These are phyloP conservation scores for Ilex asprella DNA, from an alignment of 257 asterid species.

Conservation along the genomic window DNA sequence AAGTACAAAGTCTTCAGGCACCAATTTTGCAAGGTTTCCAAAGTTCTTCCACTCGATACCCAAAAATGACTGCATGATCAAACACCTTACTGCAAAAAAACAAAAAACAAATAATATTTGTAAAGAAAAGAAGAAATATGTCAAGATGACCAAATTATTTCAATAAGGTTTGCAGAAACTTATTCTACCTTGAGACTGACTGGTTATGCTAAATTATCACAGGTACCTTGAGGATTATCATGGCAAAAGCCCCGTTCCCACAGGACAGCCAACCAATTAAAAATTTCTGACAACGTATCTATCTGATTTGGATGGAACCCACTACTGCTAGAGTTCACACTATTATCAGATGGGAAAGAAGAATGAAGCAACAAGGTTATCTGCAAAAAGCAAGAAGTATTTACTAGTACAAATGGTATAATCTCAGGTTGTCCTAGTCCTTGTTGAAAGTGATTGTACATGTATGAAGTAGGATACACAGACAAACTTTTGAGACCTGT, in stretches of 20 bases:
- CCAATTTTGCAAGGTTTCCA: conserved; percentile 40
- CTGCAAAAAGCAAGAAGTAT: conserved; percentile 31
- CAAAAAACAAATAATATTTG: conserved; percentile 6
- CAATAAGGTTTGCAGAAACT: neutral
- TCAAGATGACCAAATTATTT: neutral
- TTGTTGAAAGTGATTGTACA: too few species aligned
- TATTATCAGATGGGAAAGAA: conserved; percentile 32
- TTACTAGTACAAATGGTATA: conserved; percentile 4
- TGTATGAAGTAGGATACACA: too few species aligned
- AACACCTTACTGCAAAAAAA: conserved; percentile 64
- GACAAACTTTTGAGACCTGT: neutral
- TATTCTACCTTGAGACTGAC: neutral
- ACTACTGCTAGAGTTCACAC: conserved; percentile 25
- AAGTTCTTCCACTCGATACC: conserved; percentile 53
- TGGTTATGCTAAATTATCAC: neutral
- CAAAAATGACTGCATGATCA: conserved; percentile 87
- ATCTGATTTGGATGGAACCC: conserved; percentile 37
- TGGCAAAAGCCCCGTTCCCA: conserved; percentile 96
- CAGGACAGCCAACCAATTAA: conserved; percentile 71
- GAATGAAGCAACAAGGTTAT: conserved; percentile 65
- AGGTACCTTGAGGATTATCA: conserved; percentile 84
- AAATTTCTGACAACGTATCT: conserved; percentile 52
- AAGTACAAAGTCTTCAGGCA: conserved; percentile 63
- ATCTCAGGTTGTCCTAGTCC: too few species aligned
- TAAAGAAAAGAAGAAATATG: conserved; percentile 6